Conservation (phyloP, 208 protist genomes). For the Acanthamoeba royreba region DNA sequence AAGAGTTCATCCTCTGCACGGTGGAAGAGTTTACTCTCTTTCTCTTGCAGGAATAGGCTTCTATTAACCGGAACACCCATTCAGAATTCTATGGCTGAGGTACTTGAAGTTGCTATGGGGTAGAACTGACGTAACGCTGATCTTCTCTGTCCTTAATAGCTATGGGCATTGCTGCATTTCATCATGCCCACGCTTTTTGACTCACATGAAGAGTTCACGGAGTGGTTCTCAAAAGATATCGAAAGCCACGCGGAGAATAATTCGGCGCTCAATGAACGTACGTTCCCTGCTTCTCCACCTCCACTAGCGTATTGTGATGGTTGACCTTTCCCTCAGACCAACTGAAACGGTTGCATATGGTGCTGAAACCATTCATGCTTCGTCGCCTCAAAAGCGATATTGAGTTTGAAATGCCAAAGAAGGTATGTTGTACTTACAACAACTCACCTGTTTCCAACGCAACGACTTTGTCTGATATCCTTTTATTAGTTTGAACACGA, state of each 20-base stretch:
- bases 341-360: conserved; percentile 88
- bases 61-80: conserved; percentile 89
- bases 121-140: too few species aligned
- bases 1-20: conserved; percentile 46
- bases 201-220: conserved; percentile 84
- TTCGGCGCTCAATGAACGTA: conserved; percentile 59
- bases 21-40: conserved; percentile 79
- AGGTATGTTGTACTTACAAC: conserved; percentile 60
- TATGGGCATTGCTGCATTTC: conserved; percentile 89
- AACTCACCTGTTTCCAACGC: neutral
- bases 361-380: conserved; percentile 94
- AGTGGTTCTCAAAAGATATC: conserved; percentile 86
- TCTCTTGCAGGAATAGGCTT: conserved; percentile 84
- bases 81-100: conserved; percentile 60
- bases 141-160: conserved; percentile 52
- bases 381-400: conserved; percentile 93
- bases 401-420: conserved; percentile 86
- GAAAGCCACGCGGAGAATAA: conserved; percentile 67
- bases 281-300: neutral
- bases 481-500: conserved; percentile 46
- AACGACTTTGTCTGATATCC: neutral
- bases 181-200: conserved; percentile 89
- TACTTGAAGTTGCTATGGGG: neutral
- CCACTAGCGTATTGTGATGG: neutral
- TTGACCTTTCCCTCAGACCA: conserved; percentile 27